Conservation (phyloP, 1,284 basidiomycete species). For the Ceratobasidium sp. region DNA sequence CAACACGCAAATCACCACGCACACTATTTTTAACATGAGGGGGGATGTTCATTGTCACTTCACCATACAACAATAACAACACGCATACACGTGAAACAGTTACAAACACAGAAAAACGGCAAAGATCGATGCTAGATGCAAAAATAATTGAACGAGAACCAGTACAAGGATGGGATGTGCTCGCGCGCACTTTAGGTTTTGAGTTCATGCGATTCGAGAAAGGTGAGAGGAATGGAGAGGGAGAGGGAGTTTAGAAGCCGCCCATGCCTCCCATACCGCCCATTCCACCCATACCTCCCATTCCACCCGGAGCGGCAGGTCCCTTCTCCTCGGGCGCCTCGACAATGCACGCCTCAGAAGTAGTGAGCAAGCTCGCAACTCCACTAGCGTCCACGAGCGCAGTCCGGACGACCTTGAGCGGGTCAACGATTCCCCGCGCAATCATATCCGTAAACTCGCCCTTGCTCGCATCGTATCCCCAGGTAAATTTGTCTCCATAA, state of each 20-base stretch:
- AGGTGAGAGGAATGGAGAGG: neutral
- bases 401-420: constrained; percentile 91
- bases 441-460: constrained; percentile 97
- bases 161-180: no score
- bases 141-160: constrained; percentile 25
- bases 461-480: constrained; percentile 92
- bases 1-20: no score
- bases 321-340: constrained; percentile 89
- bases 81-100: no score
- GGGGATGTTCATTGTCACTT: constrained; percentile 2
- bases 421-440: constrained; percentile 92
- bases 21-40: constrained; percentile 10
- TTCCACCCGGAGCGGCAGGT: constrained; percentile 58
- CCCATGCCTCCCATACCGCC: constrained; percentile 65
- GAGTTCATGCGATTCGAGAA: neutral
- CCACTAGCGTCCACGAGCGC: constrained; percentile 82
- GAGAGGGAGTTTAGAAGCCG: constrained; percentile 15
- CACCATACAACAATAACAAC: neutral
- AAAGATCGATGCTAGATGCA: neutral
- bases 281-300: constrained; percentile 64
- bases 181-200: neutral
- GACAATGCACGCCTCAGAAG: constrained; percentile 92
- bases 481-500: constrained; percentile 81
- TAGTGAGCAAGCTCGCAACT: constrained; percentile 91
- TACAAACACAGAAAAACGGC: neutral